Base-by-base conservation (phyloP, 768 basidiomycete species). In the Podaxis rugospora region DNA sequence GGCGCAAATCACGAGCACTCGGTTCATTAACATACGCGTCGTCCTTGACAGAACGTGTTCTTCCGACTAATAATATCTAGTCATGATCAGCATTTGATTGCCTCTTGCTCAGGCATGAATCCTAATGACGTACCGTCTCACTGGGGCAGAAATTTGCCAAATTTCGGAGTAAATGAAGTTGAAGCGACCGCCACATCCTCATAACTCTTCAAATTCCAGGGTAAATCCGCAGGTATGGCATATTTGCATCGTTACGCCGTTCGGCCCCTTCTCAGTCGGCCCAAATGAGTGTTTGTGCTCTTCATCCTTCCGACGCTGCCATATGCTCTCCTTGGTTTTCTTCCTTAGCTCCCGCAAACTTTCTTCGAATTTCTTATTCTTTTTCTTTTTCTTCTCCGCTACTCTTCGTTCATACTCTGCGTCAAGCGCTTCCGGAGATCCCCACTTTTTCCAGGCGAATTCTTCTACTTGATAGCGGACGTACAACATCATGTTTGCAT, bases 401-500 rank as follows among this genome's bases (percentile, higher is more conserved):
- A 82, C 83, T 55, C 95, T 82, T 36, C 81, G 80, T 66, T 91
- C 88, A 72, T 87, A 98, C 69, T 98, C 96, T 5, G 80, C 82
- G 68, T 98, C 96, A 51, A 99, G 73, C 9, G 86, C 93, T 71
- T 97, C 95, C 7, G 92, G 82, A 1, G 93, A 92, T 0, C 94
- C 95, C 97, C 97, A 99, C 74, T 99, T 99, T 70, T 92, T 88
- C 90, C 89, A 97, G 4, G 97, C 96, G 73, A 95, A 98, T 49
- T 88, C 92, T 72, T 99, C 97, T 1, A 97, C 93, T 72, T 98
- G 96, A 68, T 79, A 89, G 36, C 97, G 87, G 4, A 98, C 80
- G 75, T 91, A 98, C 21, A 99, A 81, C 97, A 98, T 98, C 97
- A 98, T 98, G 78, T 98, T 99, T 37, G 92, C 91, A 70, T 92